phyloP scores from a whole-genome alignment of 23 red algal genomes.

The Cyanidiococcus yangmingshanensis region DNA sequence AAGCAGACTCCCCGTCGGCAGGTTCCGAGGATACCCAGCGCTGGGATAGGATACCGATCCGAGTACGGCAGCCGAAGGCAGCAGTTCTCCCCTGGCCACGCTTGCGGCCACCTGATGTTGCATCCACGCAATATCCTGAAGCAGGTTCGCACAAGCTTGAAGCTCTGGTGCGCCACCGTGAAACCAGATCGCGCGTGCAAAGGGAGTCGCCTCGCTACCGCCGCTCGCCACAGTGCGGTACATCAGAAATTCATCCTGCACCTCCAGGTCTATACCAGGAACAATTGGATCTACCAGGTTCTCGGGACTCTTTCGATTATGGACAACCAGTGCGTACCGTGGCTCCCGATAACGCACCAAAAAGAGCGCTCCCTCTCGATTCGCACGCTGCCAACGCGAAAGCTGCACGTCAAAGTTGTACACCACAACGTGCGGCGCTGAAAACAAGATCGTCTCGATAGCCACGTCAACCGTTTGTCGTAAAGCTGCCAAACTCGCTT shows the following conservation, averaged over 20 bases:
- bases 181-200: slow-evolving; percentile 6
- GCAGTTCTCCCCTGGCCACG: not conserved
- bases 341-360: slow-evolving; percentile 17
- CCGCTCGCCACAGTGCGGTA: not conserved
- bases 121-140: not conserved
- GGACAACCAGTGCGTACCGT: not conserved
- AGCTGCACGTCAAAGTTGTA: not conserved
- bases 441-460: not conserved
- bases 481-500: not conserved
- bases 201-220: not conserved
- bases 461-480: not conserved
- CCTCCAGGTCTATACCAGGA: not conserved
- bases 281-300: not conserved
- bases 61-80: not conserved
- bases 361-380: slow-evolving; percentile 6
- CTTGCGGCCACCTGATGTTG: not conserved
- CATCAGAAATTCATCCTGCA: slow-evolving; percentile 12
- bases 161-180: not conserved
- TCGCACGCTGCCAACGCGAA: not conserved
- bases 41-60: not conserved
- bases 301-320: slow-evolving; percentile 12
- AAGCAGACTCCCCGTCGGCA: not conserved
- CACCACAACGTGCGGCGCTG: slow-evolving; percentile 4
- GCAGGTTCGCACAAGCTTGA: not conserved
- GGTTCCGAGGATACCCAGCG: not conserved